Conservation (phyloP, 768 basidiomycete genomes). For the Porphyrellus cyaneotinctus region DNA sequence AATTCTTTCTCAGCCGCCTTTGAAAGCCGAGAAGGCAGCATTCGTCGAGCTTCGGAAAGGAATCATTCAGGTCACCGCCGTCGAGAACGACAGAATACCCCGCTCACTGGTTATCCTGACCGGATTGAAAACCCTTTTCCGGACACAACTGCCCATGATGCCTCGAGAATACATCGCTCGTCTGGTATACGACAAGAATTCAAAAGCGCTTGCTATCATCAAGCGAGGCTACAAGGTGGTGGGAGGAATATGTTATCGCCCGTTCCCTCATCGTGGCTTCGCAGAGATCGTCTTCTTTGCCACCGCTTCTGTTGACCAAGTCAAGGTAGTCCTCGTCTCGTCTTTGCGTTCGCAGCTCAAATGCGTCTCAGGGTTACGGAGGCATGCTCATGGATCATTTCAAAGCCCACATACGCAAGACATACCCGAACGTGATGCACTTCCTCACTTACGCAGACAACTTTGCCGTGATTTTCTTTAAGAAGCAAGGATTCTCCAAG, state of each 20-base stretch:
- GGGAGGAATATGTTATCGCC: conserved; percentile 95
- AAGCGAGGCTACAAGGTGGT: conserved; percentile 95
- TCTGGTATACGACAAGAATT: conserved; percentile 88
- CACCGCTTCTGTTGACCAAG: conserved; percentile 93
- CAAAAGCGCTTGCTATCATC: conserved; percentile 90
- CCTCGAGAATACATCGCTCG: conserved; percentile 97
- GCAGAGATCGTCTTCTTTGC: conserved; percentile 99
- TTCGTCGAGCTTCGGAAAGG: conserved; percentile 75
- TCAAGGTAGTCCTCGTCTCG: conserved; percentile 61
- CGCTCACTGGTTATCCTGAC: conserved; percentile 83
- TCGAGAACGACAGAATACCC: conserved; percentile 76
- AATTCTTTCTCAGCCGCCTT: conserved; percentile 41
- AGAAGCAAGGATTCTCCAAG: conserved; percentile 98
- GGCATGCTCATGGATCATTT: conserved; percentile 98
- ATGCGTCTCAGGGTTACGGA: conserved; percentile 78
- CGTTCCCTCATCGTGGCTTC: conserved; percentile 91
- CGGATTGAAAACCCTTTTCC: conserved; percentile 95
- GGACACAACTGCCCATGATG: conserved; percentile 98
- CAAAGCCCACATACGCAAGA: conserved; percentile 84
- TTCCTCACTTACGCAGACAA: conserved; percentile 99
- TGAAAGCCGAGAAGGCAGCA: conserved; percentile 72
- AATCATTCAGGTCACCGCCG: conserved; percentile 78
- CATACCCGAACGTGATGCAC: conserved; percentile 85
- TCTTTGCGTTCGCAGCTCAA: neutral
- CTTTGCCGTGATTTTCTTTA: conserved; percentile 98